phyloP scores from a whole-genome alignment of 306 rosid species.

The Cucurbita argyrosperma region DNA sequence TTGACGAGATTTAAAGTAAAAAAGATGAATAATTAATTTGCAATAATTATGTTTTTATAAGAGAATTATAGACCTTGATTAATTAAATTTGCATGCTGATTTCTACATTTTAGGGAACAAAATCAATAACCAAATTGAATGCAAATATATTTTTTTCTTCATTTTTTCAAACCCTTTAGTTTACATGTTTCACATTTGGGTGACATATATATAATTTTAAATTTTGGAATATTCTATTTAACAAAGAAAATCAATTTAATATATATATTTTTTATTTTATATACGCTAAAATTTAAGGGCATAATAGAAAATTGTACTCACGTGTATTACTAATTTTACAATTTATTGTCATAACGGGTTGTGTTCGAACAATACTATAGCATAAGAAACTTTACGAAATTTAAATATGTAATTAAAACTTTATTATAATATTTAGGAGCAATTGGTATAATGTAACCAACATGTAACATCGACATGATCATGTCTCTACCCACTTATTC shows the following conservation, averaged over 20 bases:
- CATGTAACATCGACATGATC: too few species aligned
- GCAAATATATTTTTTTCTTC: neutral
- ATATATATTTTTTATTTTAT: neutral
- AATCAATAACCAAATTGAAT: conserved; percentile 6
- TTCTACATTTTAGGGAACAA: conserved; percentile 9
- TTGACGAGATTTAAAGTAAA: too few species aligned
- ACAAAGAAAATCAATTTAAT: neutral
- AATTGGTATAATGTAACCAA: too few species aligned
- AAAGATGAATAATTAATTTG: neutral
- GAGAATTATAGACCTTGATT: neutral
- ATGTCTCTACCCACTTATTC: too few species aligned
- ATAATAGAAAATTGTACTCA: too few species aligned
- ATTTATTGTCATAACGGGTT: too few species aligned
- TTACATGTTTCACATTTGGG: neutral
- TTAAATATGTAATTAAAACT: too few species aligned
- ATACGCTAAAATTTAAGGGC: too few species aligned
- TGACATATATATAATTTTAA: neutral
- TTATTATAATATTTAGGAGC: too few species aligned
- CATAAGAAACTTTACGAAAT: too few species aligned
- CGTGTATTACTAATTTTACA: too few species aligned
- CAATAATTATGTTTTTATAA: conserved; percentile 2
- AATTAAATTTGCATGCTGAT: conserved; percentile 1
- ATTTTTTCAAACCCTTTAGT: neutral
- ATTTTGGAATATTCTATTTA: neutral
- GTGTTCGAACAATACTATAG: too few species aligned